phyloP scores from a whole-genome alignment of 2,329 filamentous ascomycete species.

The Verticillium albo-atrum region DNA sequence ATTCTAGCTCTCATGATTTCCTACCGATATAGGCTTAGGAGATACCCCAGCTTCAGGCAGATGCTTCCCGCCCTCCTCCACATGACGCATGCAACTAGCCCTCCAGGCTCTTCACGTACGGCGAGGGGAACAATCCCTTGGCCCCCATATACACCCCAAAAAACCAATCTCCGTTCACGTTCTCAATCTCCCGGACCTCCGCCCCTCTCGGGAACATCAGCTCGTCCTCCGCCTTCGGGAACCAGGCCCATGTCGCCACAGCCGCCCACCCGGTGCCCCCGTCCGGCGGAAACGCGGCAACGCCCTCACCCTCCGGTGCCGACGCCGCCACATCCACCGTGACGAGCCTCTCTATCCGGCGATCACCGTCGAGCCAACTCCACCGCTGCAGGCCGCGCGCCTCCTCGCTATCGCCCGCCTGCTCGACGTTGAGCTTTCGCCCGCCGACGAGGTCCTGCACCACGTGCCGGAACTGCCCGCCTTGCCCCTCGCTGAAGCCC shows the following conservation, averaged over 20 bases:
- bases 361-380: constrained; percentile 42
- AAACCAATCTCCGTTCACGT: constrained; percentile 89
- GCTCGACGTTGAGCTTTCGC: constrained; percentile 58
- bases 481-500: constrained; percentile 65
- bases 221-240: constrained; percentile 67
- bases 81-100: not conserved
- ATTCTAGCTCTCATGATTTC: not conserved
- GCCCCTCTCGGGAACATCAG: constrained; percentile 79
- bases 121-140: constrained; percentile 75
- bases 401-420: constrained; percentile 48
- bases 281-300: constrained; percentile 61
- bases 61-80: not conserved
- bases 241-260: constrained; percentile 72
- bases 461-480: constrained; percentile 64
- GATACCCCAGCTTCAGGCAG: not conserved
- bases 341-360: constrained; percentile 41
- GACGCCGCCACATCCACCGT: constrained; percentile 44
- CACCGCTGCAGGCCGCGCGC: constrained; percentile 39
- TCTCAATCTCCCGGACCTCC: constrained; percentile 76
- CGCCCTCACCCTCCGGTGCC: constrained; percentile 26
- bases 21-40: not conserved
- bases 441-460: constrained; percentile 76
- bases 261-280: constrained; percentile 65
- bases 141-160: constrained; percentile 80
- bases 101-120: constrained; percentile 56